A percentile compares a stretch with the other conserved stretches of the same genome.
These are phyloP conservation scores for Phytophthora ohioensis DNA, from an alignment of 352 stramenopile genomes.

Conservation along the genomic window DNA sequence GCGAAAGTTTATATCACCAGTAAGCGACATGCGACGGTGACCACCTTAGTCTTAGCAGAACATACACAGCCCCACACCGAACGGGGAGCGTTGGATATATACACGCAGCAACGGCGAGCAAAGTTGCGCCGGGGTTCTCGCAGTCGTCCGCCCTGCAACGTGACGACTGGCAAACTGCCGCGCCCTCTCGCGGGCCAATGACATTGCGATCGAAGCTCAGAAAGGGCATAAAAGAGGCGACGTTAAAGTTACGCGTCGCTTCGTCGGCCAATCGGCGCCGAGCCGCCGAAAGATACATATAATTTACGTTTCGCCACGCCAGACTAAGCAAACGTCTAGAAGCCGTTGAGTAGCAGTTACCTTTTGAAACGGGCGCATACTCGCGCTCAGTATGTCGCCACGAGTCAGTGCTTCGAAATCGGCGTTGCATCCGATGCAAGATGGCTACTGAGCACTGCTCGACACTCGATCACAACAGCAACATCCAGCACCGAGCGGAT, in stretches of 20 bases:
- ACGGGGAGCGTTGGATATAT: background rate
- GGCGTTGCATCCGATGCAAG: background rate
- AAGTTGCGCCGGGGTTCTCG: no score
- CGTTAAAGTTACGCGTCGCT: constrained; percentile 22
- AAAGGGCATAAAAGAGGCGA: constrained; percentile 9
- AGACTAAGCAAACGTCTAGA: constrained; percentile 3
- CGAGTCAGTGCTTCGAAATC: constrained; percentile 6
- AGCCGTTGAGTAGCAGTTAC: constrained; percentile 11
- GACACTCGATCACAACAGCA: background rate
- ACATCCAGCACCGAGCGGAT: constrained; percentile 11
- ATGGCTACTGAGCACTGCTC: no score
- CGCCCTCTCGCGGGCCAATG: background rate
- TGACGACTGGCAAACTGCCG: background rate
- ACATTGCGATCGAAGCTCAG: background rate
- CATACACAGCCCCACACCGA: constrained; percentile 4
- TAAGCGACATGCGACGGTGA: constrained; percentile 11
- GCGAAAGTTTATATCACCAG: background rate
- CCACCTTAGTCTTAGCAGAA: constrained; percentile 3
- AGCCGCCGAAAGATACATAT: constrained; percentile 19
- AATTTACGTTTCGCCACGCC: constrained; percentile 28
- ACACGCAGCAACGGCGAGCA: background rate
- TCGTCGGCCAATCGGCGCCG: constrained; percentile 6
- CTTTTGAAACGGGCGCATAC: background rate
- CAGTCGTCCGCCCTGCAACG: background rate
- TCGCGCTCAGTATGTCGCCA: constrained; percentile 1